phyloP scores from a whole-genome alignment of 192 early-diverging fungal species.

The Powellomyces hirtus region DNA sequence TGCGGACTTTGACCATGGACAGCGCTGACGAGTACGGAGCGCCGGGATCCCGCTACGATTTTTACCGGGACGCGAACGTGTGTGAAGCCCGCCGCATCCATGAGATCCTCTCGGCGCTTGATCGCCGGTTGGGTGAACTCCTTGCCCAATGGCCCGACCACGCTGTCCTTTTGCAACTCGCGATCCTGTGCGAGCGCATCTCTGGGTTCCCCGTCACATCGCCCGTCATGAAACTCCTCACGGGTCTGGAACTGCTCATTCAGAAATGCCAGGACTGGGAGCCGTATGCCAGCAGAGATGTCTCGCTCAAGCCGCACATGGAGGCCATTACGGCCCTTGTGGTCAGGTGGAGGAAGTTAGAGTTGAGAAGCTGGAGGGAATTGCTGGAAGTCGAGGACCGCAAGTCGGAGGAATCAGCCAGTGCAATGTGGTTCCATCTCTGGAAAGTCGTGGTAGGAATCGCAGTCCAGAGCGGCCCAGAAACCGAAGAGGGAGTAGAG shows the following conservation, averaged over 20 bases:
- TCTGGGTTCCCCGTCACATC: slow-evolving; percentile 69
- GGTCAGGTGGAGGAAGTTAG: slow-evolving; percentile 87
- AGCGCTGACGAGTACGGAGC: slow-evolving; percentile 4
- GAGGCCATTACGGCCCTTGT: slow-evolving; percentile 71
- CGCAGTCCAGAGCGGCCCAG: slow-evolving; percentile 11
- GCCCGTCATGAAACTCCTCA: slow-evolving; percentile 86
- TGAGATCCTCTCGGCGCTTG: slow-evolving; percentile 61
- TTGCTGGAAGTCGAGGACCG: slow-evolving; percentile 81
- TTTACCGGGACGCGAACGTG: slow-evolving; percentile 83
- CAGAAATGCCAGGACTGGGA: slow-evolving; percentile 95
- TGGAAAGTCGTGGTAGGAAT: slow-evolving; percentile 43
- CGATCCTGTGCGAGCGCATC: slow-evolving; percentile 40
- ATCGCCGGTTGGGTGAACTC: slow-evolving; percentile 58
- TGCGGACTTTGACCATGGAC: neutral
- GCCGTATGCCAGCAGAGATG: slow-evolving; percentile 75
- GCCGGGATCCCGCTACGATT: slow-evolving; percentile 53
- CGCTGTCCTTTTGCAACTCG: slow-evolving; percentile 74
- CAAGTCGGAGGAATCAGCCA: slow-evolving; percentile 59
- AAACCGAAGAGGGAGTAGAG: neutral
- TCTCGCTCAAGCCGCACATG: slow-evolving; percentile 69
- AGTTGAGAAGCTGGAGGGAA: slow-evolving; percentile 87
- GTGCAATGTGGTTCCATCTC: slow-evolving; percentile 89
- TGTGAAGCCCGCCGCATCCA: slow-evolving; percentile 65
- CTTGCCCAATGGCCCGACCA: slow-evolving; percentile 89
- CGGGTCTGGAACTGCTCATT: slow-evolving; percentile 84